Evolutionary conservation across 768 basidiomycete genomes (phyloP).

Genomic region (Floccularia luteovirens): DNA sequence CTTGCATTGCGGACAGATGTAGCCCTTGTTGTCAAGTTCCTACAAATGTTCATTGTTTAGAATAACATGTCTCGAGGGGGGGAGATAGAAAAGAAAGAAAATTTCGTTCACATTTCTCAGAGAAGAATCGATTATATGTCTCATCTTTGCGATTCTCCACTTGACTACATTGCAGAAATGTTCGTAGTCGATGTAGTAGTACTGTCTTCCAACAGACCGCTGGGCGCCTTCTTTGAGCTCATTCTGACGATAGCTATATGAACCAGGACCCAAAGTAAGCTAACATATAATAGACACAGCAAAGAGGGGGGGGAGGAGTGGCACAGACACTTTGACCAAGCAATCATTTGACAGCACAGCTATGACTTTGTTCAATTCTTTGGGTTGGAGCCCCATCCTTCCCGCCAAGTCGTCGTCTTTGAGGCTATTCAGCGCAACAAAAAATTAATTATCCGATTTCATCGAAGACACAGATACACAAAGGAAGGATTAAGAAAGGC

Average conservation of each 20-base stretch:
- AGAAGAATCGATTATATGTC: constrained; percentile 80
- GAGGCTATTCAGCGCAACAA: constrained; percentile 43
- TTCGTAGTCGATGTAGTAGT: constrained; percentile 96
- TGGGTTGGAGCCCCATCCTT: constrained; percentile 80
- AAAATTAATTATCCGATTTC: constrained; percentile 4
- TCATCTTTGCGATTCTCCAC: constrained; percentile 93
- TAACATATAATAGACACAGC: not conserved
- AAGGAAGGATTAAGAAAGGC: constrained; percentile 11
- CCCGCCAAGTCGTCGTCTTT: constrained; percentile 94
- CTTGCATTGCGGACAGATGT: constrained; percentile 86
- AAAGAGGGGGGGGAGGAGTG: not conserved
- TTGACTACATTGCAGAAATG: constrained; percentile 97
- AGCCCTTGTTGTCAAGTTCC: constrained; percentile 98
- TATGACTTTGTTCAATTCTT: constrained; percentile 86
- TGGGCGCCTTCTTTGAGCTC: constrained; percentile 88
- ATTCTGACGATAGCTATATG: constrained; percentile 74
- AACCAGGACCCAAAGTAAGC: not conserved
- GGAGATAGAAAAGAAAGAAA: not conserved
- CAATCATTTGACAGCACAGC: constrained; percentile 74
- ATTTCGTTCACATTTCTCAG: constrained; percentile 73
- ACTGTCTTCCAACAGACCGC: constrained; percentile 81
- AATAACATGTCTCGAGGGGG: constrained; percentile 25
- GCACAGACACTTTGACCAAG: constrained; percentile 66
- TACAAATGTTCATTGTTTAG: constrained; percentile 17
- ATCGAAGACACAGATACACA: constrained; percentile 6